Evolutionary conservation across 2,329 filamentous ascomycete genomes (phyloP), one percentile per base, ranked within the genome.

Genomic region (Phaeoacremonium minimum): DNA sequence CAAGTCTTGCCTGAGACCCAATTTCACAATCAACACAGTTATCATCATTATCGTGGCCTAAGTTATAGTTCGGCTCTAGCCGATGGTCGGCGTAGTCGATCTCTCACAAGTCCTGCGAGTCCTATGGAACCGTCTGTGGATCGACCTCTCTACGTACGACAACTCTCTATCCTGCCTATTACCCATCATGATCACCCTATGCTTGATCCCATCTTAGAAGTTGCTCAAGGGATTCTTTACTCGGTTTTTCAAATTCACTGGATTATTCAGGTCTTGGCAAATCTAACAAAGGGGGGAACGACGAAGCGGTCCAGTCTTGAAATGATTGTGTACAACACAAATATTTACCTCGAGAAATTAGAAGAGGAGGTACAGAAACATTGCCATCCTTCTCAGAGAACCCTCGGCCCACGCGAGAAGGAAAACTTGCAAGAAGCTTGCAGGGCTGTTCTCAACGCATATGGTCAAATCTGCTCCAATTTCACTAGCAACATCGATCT

Each of bases 231-330:
- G 17, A 76, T 83, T 16, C 65, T 83, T 3, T 83, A 82, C 52
- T 77, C 80, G 4, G 70, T 83, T 18, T 83, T 83, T 44, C 78
- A 83, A 52, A 78, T 83, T 17, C 80, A 84, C 43, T 78, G 78
- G 5, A 77, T 78, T 60, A 80, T 84, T 41, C 78, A 83, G 55
- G 77, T 76, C 58, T 63, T 84, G 36, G 76, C 82, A 56, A 69
- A 74, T 30, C 63, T 83, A 33, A 74, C 77, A 32, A 76, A 71
- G 45, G 77, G 83, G 41, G 75, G 72, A 18, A 75, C 75, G 8
- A 63, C 70, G 15, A 80, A 79, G 50, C 66, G 77, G 33, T 81
- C 78, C 5, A 82, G 77, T 44, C 69, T 84, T 9, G 79, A 83
- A 48, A 73, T 80, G 38, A 77, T 83, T 18, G 78, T 83, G 41